Conservation (phyloP, 495 filamentous ascomycete genomes). For the Penicillium arizonense region DNA sequence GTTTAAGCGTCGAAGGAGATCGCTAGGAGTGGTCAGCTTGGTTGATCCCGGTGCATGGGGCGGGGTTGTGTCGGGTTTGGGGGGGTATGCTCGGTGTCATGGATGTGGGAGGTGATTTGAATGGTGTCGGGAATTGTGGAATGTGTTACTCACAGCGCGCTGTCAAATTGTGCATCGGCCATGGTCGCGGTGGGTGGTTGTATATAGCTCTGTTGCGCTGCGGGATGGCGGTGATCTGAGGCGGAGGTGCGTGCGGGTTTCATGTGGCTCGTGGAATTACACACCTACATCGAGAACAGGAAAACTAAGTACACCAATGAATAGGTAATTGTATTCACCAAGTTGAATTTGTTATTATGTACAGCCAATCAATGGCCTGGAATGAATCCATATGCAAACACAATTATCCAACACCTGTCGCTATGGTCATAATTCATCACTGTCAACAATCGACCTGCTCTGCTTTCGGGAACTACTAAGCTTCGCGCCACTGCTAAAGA, state of each 20-base stretch:
- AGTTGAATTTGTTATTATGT: no score
- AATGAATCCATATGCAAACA: no score
- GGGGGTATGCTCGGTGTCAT: slow-evolving; percentile 6
- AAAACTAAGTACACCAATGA: neutral
- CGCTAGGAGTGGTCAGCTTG: slow-evolving; percentile 54
- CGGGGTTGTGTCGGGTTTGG: slow-evolving; percentile 29
- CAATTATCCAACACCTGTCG: neutral
- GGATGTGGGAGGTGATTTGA: neutral
- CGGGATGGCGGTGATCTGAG: slow-evolving; percentile 26
- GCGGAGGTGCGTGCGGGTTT: slow-evolving; percentile 35
- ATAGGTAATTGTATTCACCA: neutral
- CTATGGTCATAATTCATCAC: slow-evolving; percentile 17
- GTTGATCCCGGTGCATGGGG: slow-evolving; percentile 16
- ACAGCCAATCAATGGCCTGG: no score
- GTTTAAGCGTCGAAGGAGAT: slow-evolving; percentile 97
- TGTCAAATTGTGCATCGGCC: slow-evolving; percentile 60
- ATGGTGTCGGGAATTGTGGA: neutral
- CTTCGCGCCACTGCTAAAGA: slow-evolving; percentile 11
- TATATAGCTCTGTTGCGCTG: slow-evolving; percentile 19
- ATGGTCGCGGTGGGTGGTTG: slow-evolving; percentile 33
- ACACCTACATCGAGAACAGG: neutral
- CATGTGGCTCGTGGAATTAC: slow-evolving; percentile 21
- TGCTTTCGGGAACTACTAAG: neutral
- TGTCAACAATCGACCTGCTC: slow-evolving; percentile 5
- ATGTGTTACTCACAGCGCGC: slow-evolving; percentile 54